phyloP scores from a whole-genome alignment of 2,329 filamentous ascomycete species.

The Curvularia verruculosa region DNA sequence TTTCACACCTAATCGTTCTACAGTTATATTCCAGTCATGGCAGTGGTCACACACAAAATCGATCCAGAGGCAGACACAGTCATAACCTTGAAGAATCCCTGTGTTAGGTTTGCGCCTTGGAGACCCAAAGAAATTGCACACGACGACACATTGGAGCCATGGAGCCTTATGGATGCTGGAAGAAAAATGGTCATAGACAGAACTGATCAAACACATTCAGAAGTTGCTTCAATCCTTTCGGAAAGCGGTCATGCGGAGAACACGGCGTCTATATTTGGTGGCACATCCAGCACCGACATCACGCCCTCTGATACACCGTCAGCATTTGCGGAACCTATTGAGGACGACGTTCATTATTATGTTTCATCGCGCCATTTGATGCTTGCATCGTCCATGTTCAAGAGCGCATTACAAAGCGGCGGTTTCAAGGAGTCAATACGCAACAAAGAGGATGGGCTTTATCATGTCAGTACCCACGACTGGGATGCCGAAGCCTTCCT shows the following conservation, averaged over 20 bases:
- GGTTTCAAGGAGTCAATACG: constrained; percentile 1
- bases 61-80: constrained; percentile 7
- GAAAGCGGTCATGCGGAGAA: not conserved
- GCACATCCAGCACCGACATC: not conserved
- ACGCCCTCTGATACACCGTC: not conserved
- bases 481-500: constrained; percentile 6
- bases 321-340: not conserved
- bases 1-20: not conserved
- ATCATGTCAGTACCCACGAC: not conserved
- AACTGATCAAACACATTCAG: too few relatives aligned
- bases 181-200: not conserved
- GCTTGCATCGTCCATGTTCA: not conserved
- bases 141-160: not conserved
- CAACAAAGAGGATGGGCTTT: not conserved
- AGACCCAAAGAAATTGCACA: not conserved
- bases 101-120: constrained; percentile 1
- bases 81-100: not conserved
- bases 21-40: not conserved
- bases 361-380: constrained; percentile 11
- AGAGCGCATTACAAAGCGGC: not conserved
- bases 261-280: not conserved
- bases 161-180: not conserved
- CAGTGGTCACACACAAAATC: not conserved
- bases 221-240: too few relatives aligned
- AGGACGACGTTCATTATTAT: not conserved